phyloP scores from a whole-genome alignment of 2,329 filamentous ascomycete species.

The Zymoseptoria brevis region DNA sequence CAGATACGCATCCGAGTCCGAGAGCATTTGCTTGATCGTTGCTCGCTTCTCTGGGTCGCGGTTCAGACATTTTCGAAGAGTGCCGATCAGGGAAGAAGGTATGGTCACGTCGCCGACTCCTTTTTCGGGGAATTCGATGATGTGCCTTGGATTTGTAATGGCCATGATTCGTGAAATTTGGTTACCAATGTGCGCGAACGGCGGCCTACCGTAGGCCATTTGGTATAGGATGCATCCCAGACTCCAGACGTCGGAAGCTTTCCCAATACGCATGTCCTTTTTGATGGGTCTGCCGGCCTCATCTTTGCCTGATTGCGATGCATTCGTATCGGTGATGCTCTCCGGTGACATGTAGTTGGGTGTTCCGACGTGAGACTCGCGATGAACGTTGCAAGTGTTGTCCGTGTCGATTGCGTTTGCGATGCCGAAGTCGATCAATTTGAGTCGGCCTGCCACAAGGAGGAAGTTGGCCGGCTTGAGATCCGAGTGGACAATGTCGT shows the following conservation, averaged over 20 bases:
- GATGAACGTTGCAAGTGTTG: constrained; percentile 93
- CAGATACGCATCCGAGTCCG: constrained; percentile 49
- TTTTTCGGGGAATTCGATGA: constrained; percentile 62
- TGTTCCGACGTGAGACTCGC: constrained; percentile 89
- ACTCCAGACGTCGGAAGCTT: constrained; percentile 93
- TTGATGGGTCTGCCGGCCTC: constrained; percentile 41
- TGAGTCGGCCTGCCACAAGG: constrained; percentile 78
- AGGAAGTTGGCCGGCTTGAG: constrained; percentile 97
- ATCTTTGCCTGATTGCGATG: constrained; percentile 36
- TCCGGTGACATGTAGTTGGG: constrained; percentile 99
- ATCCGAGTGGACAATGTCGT: constrained; percentile 93
- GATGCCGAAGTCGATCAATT: constrained; percentile 97
- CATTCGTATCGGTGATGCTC: constrained; percentile 80
- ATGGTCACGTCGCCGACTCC: constrained; percentile 58
- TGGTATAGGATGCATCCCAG: constrained; percentile 95
- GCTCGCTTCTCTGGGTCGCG: constrained; percentile 50
- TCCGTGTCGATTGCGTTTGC: constrained; percentile 94
- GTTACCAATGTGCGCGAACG: constrained; percentile 86
- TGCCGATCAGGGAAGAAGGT: constrained; percentile 48
- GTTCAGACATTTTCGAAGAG: constrained; percentile 50
- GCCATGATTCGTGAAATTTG: constrained; percentile 79
- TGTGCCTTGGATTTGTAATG: constrained; percentile 70
- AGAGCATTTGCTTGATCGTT: constrained; percentile 49
- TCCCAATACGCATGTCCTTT: constrained; percentile 90
- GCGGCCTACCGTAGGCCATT: constrained; percentile 94